Percentiles rank a stretch among this genome's conserved stretches.
Evolutionary conservation across 306 rosid species (phyloP).

Genomic region (Cyclanthera cordifolia): DNA sequence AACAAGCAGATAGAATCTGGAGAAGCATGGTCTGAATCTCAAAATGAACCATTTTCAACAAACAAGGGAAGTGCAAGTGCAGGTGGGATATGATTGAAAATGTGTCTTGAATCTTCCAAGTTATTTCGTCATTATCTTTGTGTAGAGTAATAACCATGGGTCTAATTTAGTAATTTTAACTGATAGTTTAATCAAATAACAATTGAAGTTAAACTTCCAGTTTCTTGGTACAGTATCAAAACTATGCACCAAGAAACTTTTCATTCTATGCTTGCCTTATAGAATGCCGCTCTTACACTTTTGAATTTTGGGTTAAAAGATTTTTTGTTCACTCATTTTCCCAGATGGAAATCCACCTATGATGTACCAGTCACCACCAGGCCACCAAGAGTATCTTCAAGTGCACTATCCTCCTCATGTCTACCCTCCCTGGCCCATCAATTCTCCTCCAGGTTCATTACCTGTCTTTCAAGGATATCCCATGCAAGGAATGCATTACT

Average conservation of each 20-base stretch:
- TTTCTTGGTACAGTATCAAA: neutral
- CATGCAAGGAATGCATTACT: slow-evolving; percentile 91
- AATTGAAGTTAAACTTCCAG: neutral
- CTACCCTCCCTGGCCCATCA: slow-evolving; percentile 90
- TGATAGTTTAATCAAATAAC: neutral
- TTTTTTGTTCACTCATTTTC: slow-evolving; percentile 19
- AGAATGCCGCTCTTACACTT: neutral
- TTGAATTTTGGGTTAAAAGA: neutral
- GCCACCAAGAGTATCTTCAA: slow-evolving; percentile 60
- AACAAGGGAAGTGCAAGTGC: slow-evolving; percentile 44
- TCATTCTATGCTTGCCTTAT: neutral
- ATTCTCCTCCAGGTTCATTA: slow-evolving; percentile 64
- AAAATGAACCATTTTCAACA: slow-evolving; percentile 32
- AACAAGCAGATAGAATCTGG: slow-evolving; percentile 25
- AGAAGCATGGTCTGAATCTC: slow-evolving; percentile 18
- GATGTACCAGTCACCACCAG: slow-evolving; percentile 44
- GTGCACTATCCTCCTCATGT: slow-evolving; percentile 84
- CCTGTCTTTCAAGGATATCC: slow-evolving; percentile 79
- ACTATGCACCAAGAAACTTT: neutral
- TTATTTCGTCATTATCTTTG: slow-evolving; percentile 1
- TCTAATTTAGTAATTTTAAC: neutral
- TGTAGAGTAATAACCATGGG: neutral
- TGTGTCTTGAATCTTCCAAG: neutral
- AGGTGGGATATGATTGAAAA: slow-evolving; percentile 27
- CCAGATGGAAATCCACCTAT: slow-evolving; percentile 51